These are phyloP conservation scores for Omphalotus guepiniiformis DNA, from an alignment of 768 basidiomycete species.

Conservation along the genomic window DNA sequence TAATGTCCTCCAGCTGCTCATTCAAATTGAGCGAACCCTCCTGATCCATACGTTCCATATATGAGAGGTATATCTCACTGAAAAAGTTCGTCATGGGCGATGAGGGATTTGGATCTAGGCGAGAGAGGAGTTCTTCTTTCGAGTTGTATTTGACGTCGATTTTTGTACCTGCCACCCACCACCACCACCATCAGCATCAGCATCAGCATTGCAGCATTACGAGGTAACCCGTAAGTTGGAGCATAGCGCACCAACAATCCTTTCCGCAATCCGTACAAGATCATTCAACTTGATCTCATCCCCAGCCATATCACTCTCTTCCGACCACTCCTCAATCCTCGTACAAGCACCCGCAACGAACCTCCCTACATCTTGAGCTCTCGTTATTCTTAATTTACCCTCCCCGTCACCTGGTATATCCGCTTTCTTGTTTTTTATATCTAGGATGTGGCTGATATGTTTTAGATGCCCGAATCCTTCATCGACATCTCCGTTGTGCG, in stretches of 20 bases:
- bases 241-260: not conserved
- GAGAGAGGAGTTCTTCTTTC: not conserved
- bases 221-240: not conserved
- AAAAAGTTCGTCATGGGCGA: not conserved
- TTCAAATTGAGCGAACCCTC: conserved; percentile 5
- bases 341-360: conserved; percentile 3
- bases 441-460: not conserved
- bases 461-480: conserved; percentile 1
- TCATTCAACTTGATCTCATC: not conserved
- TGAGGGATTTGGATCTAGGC: not conserved
- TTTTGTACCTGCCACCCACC: not conserved
- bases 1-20: not conserved
- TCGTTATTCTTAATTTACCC: not conserved
- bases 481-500: too few relatives aligned
- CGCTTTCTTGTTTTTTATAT: not conserved
- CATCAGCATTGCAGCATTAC: not conserved
- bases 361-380: conserved; percentile 1
- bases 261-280: not conserved
- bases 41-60: not conserved
- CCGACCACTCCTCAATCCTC: not conserved
- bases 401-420: conserved; percentile 3
- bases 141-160: conserved; percentile 3
- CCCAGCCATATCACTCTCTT: conserved; percentile 1
- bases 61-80: not conserved
- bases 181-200: too few relatives aligned